Conservation (phyloP, 805 yeast genomes). For the Huiozyma sinensis region DNA sequence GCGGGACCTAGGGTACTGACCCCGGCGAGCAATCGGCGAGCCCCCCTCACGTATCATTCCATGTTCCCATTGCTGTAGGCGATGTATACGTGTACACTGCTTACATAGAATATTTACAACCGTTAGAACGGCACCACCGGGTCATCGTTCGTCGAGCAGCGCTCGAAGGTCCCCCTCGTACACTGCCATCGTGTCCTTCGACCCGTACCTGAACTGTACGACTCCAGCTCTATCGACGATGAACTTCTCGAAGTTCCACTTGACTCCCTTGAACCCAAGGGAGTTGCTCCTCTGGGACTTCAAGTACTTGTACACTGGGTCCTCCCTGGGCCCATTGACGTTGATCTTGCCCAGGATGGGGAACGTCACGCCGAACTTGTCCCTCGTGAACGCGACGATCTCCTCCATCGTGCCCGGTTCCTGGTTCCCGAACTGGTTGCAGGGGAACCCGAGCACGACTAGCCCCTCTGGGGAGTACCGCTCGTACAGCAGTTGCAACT, state of each 20-base stretch:
- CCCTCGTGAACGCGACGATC: slow-evolving; percentile 58
- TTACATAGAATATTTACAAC: too few species aligned
- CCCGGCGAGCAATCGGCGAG: slow-evolving; percentile 20
- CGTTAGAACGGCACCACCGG: neutral
- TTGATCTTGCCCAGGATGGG: slow-evolving; percentile 79
- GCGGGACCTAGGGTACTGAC: slow-evolving; percentile 6
- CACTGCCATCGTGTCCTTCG: slow-evolving; percentile 56
- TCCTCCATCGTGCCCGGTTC: slow-evolving; percentile 64
- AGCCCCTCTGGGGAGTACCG: slow-evolving; percentile 55
- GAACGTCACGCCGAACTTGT: slow-evolving; percentile 85
- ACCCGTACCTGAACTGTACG: slow-evolving; percentile 52
- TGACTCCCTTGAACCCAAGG: slow-evolving; percentile 60
- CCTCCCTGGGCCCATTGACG: slow-evolving; percentile 76
- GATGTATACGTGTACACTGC: too few species aligned
- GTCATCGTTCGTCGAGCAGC: slow-evolving; percentile 29
- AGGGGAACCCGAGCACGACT: slow-evolving; percentile 73
- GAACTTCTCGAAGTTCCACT: slow-evolving; percentile 78
- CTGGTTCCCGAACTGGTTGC: slow-evolving; percentile 81
- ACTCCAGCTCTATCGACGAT: slow-evolving; percentile 43
- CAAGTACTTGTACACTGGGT: slow-evolving; percentile 70
- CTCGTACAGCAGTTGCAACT: slow-evolving; percentile 56
- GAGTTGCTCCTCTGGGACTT: slow-evolving; percentile 51
- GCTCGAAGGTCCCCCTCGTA: slow-evolving; percentile 50
- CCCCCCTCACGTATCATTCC: slow-evolving; percentile 44
- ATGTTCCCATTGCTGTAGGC: neutral